These are phyloP conservation scores for Eucalyptus globulus DNA, from an alignment of 345 rosid genomes.

Conservation along the genomic window DNA sequence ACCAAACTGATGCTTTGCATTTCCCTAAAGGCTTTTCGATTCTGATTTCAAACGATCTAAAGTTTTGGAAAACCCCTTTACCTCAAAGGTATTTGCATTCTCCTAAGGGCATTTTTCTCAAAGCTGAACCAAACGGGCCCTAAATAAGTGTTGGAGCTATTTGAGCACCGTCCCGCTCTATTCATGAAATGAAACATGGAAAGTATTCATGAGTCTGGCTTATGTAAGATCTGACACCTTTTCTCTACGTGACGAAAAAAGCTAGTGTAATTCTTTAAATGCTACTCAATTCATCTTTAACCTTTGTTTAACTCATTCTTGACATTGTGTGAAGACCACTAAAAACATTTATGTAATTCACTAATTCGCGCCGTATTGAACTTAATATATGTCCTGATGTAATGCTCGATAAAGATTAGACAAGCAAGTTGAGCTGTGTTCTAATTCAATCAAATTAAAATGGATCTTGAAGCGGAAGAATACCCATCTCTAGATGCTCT, in stretches of 20 bases:
- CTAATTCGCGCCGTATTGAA: accelerated
- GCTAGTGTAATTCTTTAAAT: not conserved
- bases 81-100: no score
- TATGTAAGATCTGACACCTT: not conserved
- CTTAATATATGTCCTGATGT: not conserved
- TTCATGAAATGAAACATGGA: no score
- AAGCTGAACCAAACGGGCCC: no score
- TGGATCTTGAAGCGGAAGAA: not conserved
- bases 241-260: not conserved
- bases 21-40: no score
- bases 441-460: not conserved
- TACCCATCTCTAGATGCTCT: not conserved
- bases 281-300: not conserved
- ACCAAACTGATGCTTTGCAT: no score
- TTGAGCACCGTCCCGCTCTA: no score
- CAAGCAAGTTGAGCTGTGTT: accelerated
- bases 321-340: not conserved
- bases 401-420: not conserved
- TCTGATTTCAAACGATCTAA: no score
- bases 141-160: no score
- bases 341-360: not conserved
- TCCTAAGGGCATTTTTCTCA: no score
- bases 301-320: not conserved
- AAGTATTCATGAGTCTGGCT: not conserved
- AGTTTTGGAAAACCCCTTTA: no score